Conservation (phyloP, 2,329 filamentous ascomycete genomes). For the Penicillium sp. region DNA sequence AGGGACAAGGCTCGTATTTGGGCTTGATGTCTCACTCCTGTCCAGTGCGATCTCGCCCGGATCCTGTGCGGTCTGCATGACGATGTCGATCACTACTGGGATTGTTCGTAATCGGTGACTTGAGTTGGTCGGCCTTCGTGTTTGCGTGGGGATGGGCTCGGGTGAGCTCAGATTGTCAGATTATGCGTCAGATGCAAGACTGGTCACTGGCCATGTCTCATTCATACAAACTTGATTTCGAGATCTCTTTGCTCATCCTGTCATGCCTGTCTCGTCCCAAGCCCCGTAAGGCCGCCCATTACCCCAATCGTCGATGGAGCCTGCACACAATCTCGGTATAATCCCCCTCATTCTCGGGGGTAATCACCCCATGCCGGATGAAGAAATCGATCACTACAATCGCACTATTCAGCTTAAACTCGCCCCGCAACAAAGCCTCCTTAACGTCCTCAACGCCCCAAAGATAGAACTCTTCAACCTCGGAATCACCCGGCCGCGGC, state of each 20-base stretch:
- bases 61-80: not conserved
- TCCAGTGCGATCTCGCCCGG: not conserved
- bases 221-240: not conserved
- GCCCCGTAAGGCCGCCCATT: not conserved
- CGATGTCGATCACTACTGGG: not conserved
- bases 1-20: not conserved
- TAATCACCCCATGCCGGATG: slow-evolving; percentile 38
- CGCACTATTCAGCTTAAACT: slow-evolving; percentile 39
- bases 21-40: not conserved
- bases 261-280: not conserved
- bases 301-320: slow-evolving; percentile 31
- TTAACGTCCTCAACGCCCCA: slow-evolving; percentile 32
- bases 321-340: slow-evolving; percentile 36
- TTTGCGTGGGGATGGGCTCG: not conserved
- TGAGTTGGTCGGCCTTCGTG: not conserved
- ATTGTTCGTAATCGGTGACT: not conserved
- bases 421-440: slow-evolving; percentile 28
- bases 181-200: not conserved
- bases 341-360: slow-evolving; percentile 31
- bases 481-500: slow-evolving; percentile 33
- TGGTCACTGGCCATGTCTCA: not conserved
- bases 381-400: slow-evolving; percentile 41
- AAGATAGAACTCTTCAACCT: slow-evolving; percentile 37
- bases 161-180: not conserved
- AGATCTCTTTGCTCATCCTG: not conserved